Conservation (phyloP, 371 early-diverging fungal genomes). For the Rhizopus stolonifer region DNA sequence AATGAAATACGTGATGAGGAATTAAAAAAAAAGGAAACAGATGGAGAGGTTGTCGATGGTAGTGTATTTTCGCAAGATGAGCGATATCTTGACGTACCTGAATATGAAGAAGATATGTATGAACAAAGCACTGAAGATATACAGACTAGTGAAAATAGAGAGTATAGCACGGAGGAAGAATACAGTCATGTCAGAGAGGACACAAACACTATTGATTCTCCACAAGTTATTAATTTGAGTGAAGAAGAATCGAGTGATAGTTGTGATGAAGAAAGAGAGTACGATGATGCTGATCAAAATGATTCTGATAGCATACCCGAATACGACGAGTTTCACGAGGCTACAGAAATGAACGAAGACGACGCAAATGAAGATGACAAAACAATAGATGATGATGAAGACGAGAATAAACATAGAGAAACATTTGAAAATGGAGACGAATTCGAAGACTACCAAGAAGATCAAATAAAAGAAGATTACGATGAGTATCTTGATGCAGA, state of each 20-base stretch:
- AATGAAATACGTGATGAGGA: too few relatives aligned
- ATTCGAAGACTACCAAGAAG: not conserved
- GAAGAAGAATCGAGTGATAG: too few relatives aligned
- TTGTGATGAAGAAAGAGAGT: too few relatives aligned
- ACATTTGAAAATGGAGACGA: not conserved
- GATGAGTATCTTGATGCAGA: slow-evolving; percentile 1
- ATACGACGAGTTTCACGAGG: not conserved
- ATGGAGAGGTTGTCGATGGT: not conserved
- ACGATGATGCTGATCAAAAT: too few relatives aligned
- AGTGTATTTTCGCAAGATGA: too few relatives aligned
- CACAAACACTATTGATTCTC: too few relatives aligned
- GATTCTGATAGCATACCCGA: too few relatives aligned
- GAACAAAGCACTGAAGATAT: not conserved
- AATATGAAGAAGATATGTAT: not conserved
- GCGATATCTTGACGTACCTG: not conserved
- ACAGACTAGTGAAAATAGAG: not conserved
- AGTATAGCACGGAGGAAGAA: too few relatives aligned
- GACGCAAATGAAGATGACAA: not conserved
- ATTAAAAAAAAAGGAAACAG: not conserved
- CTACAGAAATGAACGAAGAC: not conserved
- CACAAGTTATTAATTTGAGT: too few relatives aligned
- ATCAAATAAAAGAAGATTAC: not conserved
- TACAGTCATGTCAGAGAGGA: too few relatives aligned
- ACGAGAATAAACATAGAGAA: not conserved
- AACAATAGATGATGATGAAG: not conserved